A percentile compares a stretch with the other conserved stretches of the same genome.
Conservation (phyloP, 1,284 basidiomycete genomes). For the Psilocybe mexicana region DNA sequence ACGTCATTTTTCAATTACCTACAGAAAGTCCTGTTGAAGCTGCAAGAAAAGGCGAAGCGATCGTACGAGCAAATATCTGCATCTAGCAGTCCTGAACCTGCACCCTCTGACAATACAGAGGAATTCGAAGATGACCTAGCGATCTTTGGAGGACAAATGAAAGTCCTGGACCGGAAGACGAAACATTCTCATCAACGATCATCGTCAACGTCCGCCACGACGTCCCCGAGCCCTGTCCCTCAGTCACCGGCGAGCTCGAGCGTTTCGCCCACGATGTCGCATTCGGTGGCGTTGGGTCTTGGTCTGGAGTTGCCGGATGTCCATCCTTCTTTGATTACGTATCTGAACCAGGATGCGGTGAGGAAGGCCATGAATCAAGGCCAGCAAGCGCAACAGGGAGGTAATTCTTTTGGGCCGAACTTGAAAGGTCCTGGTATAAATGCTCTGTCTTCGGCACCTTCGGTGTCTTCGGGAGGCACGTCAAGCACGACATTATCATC, state of each 20-base stretch:
- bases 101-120: constrained; percentile 23
- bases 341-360: constrained; percentile 28
- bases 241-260: constrained; percentile 8
- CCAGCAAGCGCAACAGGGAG: background rate
- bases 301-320: constrained; percentile 23
- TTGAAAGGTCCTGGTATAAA: background rate
- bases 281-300: background rate
- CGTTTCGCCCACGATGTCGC: constrained; percentile 6
- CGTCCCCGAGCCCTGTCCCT: constrained; percentile 6
- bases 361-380: constrained; percentile 16
- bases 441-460: background rate
- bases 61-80: constrained; percentile 32
- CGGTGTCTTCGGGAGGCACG: background rate
- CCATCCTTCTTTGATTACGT: constrained; percentile 33
- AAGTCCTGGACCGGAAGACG: constrained; percentile 31
- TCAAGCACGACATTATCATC: background rate
- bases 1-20: background rate
- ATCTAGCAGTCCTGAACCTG: background rate
- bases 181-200: constrained; percentile 9
- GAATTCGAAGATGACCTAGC: constrained; percentile 51
- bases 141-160: constrained; percentile 54
- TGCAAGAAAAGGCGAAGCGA: constrained; percentile 42
- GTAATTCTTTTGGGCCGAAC: background rate
- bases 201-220: constrained; percentile 9
- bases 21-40: constrained; percentile 40